These are phyloP conservation scores for Aspergillus affinis DNA, from an alignment of 495 filamentous ascomycete species.

Conservation along the genomic window DNA sequence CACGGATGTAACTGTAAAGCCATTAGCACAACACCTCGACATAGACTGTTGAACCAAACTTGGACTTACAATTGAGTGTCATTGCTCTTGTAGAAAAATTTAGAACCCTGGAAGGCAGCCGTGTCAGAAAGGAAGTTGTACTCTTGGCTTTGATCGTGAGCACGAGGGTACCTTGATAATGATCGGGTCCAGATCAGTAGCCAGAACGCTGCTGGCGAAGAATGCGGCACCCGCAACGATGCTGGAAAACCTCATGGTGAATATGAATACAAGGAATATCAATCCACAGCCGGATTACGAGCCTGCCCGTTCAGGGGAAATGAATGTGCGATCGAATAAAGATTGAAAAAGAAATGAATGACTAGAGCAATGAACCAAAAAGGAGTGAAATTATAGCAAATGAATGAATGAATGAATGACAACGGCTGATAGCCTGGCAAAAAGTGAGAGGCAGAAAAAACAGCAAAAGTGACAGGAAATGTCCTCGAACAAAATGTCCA, in stretches of 20 bases:
- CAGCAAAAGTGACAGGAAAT: neutral
- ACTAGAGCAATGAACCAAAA: neutral
- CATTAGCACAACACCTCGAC: constrained; percentile 1
- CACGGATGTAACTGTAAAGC: constrained; percentile 63
- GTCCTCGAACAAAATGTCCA: neutral
- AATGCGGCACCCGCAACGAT: constrained; percentile 23
- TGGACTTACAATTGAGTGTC: constrained; percentile 69
- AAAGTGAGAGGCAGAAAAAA: neutral
- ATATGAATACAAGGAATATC: neutral
- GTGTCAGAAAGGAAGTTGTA: constrained; percentile 19
- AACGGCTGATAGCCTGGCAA: neutral
- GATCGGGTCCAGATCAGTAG: constrained; percentile 53
- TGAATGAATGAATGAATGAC: constrained; percentile 4
- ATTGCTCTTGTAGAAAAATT: constrained; percentile 75
- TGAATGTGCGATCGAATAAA: neutral
- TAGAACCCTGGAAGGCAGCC: constrained; percentile 46
- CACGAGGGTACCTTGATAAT: constrained; percentile 56
- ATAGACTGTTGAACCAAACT: neutral
- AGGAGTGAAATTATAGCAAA: constrained; percentile 1
- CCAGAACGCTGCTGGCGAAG: constrained; percentile 24
- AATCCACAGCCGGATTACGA: neutral
- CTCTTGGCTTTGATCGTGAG: neutral
- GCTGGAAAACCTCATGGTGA: constrained; percentile 28
- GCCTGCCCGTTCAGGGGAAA: constrained; percentile 1
- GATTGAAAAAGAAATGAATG: neutral